Evolutionary conservation across 495 filamentous ascomycete species (phyloP).

Genomic region (Neurospora sublineolata): DNA sequence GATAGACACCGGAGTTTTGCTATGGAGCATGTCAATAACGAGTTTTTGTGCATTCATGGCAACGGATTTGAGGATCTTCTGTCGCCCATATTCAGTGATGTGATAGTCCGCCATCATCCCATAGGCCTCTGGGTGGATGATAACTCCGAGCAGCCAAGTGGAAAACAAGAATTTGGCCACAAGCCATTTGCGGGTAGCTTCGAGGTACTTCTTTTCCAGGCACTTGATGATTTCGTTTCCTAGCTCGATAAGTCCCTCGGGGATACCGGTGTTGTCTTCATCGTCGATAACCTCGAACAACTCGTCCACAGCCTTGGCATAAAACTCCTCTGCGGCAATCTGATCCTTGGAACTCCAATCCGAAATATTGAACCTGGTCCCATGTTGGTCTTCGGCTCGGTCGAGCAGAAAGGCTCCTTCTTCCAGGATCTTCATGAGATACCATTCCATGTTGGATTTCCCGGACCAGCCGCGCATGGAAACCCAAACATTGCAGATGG

Average conservation of each 20-base stretch:
- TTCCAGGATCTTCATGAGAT: slow-evolving; percentile 85
- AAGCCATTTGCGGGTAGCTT: slow-evolving; percentile 64
- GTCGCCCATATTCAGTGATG: slow-evolving; percentile 78
- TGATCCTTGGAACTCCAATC: slow-evolving; percentile 54
- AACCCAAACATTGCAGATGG: slow-evolving; percentile 73
- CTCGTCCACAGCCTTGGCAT: slow-evolving; percentile 64
- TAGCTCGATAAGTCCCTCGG: slow-evolving; percentile 69
- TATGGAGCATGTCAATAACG: slow-evolving; percentile 50
- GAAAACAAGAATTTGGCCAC: slow-evolving; percentile 88
- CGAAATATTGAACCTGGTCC: slow-evolving; percentile 53
- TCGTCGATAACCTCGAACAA: slow-evolving; percentile 82
- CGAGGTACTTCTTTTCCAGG: slow-evolving; percentile 58
- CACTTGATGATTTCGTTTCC: slow-evolving; percentile 71
- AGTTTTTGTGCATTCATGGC: slow-evolving; percentile 65
- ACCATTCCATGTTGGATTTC: slow-evolving; percentile 79
- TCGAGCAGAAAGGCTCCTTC: slow-evolving; percentile 86
- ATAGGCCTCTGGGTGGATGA: slow-evolving; percentile 82
- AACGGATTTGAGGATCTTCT: slow-evolving; percentile 78
- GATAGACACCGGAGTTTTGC: slow-evolving; percentile 49
- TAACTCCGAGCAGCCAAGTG: slow-evolving; percentile 68
- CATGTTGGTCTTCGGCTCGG: slow-evolving; percentile 55
- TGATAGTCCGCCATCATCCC: slow-evolving; percentile 85
- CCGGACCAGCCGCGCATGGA: slow-evolving; percentile 81
- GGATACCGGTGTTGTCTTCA: slow-evolving; percentile 68
- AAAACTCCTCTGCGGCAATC: slow-evolving; percentile 82